Conservation (phyloP, 2,329 filamentous ascomycete species). For the Aureobasidium sp. region DNA sequence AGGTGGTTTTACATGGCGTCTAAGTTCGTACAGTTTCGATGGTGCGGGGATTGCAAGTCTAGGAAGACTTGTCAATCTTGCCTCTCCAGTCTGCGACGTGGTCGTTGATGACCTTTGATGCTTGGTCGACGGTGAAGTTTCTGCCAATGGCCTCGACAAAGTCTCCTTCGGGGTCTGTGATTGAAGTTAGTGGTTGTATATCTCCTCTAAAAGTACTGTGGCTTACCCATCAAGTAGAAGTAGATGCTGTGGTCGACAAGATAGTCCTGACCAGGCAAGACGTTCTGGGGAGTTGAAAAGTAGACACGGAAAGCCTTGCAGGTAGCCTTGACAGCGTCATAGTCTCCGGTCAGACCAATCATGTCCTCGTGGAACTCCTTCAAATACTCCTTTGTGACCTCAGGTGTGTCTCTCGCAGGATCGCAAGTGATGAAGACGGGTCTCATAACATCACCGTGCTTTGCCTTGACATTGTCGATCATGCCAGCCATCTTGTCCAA, state of each 20-base stretch:
- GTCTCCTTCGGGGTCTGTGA: slow-evolving; percentile 79
- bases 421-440: slow-evolving; percentile 95
- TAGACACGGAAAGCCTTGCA: slow-evolving; percentile 97
- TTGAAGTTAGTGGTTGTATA: background rate
- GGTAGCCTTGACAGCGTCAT: slow-evolving; percentile 85
- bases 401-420: slow-evolving; percentile 79
- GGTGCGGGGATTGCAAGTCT: background rate
- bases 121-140: slow-evolving; percentile 85
- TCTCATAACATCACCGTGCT: slow-evolving; percentile 47
- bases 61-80: slow-evolving; percentile 39
- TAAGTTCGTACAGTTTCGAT: background rate
- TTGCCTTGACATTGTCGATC: slow-evolving; percentile 59
- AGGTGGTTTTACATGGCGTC: slow-evolving; percentile 1
- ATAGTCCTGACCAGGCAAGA: slow-evolving; percentile 92
- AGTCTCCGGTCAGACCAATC: slow-evolving; percentile 83
- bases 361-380: slow-evolving; percentile 83
- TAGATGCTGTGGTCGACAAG: slow-evolving; percentile 98
- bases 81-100: slow-evolving; percentile 75
- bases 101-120: slow-evolving; percentile 71
- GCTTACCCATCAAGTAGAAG: slow-evolving; percentile 88
- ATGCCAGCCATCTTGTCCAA: slow-evolving; percentile 99
- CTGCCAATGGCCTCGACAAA: slow-evolving; percentile 95
- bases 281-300: slow-evolving; percentile 82
- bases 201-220: background rate
- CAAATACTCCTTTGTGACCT: slow-evolving; percentile 76